phyloP scores from a whole-genome alignment of 768 basidiomycete species.

The Chalciporus pseudorubinellus region DNA sequence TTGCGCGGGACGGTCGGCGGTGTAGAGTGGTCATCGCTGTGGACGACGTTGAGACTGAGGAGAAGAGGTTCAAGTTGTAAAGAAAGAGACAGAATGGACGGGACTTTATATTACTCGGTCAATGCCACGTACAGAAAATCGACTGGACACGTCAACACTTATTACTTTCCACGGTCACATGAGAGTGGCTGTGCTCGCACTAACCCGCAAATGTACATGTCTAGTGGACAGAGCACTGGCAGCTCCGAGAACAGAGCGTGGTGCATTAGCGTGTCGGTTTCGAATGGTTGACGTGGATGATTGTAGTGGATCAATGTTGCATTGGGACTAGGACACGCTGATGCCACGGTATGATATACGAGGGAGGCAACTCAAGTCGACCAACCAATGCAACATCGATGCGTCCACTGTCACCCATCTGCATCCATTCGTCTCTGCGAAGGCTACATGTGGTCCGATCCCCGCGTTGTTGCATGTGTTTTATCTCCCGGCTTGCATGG shows the following conservation, averaged over 20 bases:
- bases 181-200: neutral
- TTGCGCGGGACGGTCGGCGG: slow-evolving; percentile 52
- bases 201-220: too few species aligned
- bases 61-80: slow-evolving; percentile 2
- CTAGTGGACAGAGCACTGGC: too few species aligned
- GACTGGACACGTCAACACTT: slow-evolving; percentile 32
- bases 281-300: neutral
- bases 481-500: too few species aligned
- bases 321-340: neutral
- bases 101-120: slow-evolving; percentile 22
- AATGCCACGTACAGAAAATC: slow-evolving; percentile 28
- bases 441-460: too few species aligned
- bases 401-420: too few species aligned
- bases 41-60: slow-evolving; percentile 14
- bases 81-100: neutral
- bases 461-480: too few species aligned
- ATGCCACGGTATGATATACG: too few species aligned
- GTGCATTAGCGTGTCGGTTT: too few species aligned
- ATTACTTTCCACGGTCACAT: slow-evolving; percentile 28
- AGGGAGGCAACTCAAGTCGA: too few species aligned
- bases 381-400: too few species aligned
- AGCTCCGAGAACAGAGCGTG: too few species aligned
- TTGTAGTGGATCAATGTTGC: neutral
- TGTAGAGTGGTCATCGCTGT: slow-evolving; percentile 27
- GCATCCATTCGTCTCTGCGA: too few species aligned